Base-by-base conservation (phyloP, 108 stramenopile genomes). In the Fragilaria crotonensis region DNA sequence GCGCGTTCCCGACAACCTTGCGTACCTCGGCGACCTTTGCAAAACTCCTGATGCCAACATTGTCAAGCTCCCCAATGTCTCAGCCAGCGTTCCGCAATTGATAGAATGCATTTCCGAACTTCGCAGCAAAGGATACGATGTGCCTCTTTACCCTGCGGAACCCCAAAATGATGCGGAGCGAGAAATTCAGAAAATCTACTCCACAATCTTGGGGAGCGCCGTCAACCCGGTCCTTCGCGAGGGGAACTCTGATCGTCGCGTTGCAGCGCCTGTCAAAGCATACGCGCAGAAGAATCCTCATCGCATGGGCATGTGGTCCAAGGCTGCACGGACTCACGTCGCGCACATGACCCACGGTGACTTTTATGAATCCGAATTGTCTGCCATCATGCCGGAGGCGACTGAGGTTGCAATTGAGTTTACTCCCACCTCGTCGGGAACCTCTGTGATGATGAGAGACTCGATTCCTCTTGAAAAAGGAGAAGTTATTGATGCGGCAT, bases 261-360 rank as follows among this genome's bases (percentile, higher is more conserved):
- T 94, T 1, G 95, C 95, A 4, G 66, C 76, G 25, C 90, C 95
- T 25, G 95, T 96, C 62, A 96, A 96, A 76, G 79, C 77, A 4
- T 96, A 94, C 67, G 95, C 95, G 19, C 81, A 89, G 72, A 93
- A 90, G 81, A 96, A 96, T 67, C 95, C 95, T 21, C 91, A 93
- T 70, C 89, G 84, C 49, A 87, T 96, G 92, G 92, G 90, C 5
- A 75, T 83, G 63, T 96, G 95, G 95, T 71, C 67, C 50, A 81
- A 77, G 70, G 88, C 84, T 45, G 65, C 61, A 26, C 67, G 89
- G 49, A 87, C 92, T 46, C 95, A 96, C 62, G 95, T 96, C 2
- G 83, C 90, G 3, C 86, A 89, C 62, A 96, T 96, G 95, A 74
- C 76, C 29, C 62, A 81, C 52, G 95, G 92, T 11, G 95, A 96